phyloP scores from a whole-genome alignment of 2,329 filamentous ascomycete genomes.

The Pseudogymnoascus sp. region DNA sequence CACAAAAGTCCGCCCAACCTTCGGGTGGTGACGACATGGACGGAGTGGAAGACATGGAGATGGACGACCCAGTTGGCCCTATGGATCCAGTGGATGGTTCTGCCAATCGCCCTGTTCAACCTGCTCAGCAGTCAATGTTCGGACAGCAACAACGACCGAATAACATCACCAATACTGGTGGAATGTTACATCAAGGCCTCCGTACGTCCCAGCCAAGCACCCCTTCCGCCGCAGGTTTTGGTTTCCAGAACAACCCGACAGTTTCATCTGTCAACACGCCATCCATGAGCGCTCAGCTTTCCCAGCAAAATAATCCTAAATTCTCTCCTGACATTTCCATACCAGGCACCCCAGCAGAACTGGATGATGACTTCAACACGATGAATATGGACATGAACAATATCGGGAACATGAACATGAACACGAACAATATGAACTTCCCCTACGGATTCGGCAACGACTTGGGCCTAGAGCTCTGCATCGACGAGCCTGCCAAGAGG shows the following conservation, averaged over 20 bases:
- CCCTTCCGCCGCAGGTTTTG: slow-evolving; percentile 67
- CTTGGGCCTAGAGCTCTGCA: slow-evolving; percentile 53
- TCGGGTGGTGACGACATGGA: slow-evolving; percentile 58
- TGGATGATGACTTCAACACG: slow-evolving; percentile 65
- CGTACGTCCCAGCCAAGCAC: slow-evolving; percentile 81
- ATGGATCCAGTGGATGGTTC: slow-evolving; percentile 52
- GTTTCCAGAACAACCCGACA: slow-evolving; percentile 85
- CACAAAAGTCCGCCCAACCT: slow-evolving; percentile 23
- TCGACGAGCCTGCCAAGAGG: slow-evolving; percentile 91
- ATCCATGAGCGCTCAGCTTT: slow-evolving; percentile 68
- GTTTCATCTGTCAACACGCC: slow-evolving; percentile 97
- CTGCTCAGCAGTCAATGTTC: slow-evolving; percentile 57
- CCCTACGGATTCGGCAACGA: slow-evolving; percentile 35
- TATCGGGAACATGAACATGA: slow-evolving; percentile 49
- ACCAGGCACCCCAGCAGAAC: slow-evolving; percentile 61
- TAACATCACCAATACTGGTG: slow-evolving; percentile 67
- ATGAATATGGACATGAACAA: slow-evolving; percentile 47
- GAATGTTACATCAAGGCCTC: slow-evolving; percentile 67
- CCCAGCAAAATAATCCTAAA: slow-evolving; percentile 43
- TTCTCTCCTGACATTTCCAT: slow-evolving; percentile 52
- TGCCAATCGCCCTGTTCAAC: slow-evolving; percentile 55
- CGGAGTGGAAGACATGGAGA: slow-evolving; percentile 88
- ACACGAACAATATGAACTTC: slow-evolving; percentile 33
- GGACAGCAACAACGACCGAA: slow-evolving; percentile 59
- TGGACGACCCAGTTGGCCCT: slow-evolving; percentile 71